These are phyloP conservation scores for Neonothopanus nambi DNA, from an alignment of 1,284 basidiomycete genomes.

Conservation along the genomic window DNA sequence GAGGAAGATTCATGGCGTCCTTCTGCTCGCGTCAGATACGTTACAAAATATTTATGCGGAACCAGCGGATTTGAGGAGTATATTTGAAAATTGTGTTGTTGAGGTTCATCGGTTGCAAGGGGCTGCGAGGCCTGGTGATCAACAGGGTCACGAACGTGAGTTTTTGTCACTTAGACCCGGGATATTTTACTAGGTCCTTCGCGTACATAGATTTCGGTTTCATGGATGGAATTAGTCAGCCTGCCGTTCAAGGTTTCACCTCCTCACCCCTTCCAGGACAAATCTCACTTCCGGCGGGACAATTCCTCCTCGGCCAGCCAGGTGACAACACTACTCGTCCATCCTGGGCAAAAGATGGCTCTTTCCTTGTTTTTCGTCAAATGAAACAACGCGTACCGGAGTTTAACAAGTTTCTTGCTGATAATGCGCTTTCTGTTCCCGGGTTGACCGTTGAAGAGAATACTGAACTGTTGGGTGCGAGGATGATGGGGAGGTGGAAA, in stretches of 20 bases:
- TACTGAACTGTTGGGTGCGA: constrained; percentile 28
- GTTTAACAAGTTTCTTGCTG: constrained; percentile 27
- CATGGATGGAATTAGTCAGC: too few species aligned
- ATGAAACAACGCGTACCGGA: constrained; percentile 31
- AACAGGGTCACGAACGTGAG: constrained; percentile 38
- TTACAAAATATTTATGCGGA: constrained; percentile 18
- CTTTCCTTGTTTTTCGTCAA: constrained; percentile 33
- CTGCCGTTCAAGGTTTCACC: constrained; percentile 33
- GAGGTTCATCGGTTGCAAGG: constrained; percentile 31
- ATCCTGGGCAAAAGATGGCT: constrained; percentile 29
- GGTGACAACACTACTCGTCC: constrained; percentile 27
- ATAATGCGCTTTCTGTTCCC: constrained; percentile 22
- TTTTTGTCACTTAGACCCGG: constrained; percentile 6
- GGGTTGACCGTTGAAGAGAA: constrained; percentile 22
- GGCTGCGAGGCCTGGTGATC: constrained; percentile 30
- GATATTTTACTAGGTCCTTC: constrained; percentile 25
- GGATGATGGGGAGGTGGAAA: constrained; percentile 34
- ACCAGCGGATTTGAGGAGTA: constrained; percentile 15
- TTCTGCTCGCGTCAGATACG: constrained; percentile 34
- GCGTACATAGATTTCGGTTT: constrained; percentile 26
- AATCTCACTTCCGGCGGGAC: constrained; percentile 23
- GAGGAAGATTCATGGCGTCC: constrained; percentile 33
- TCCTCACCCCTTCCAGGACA: constrained; percentile 33
- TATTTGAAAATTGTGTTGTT: constrained; percentile 26
- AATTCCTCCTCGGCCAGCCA: constrained; percentile 32